These are phyloP conservation scores for Luzula sylvatica DNA, from an alignment of 176 grass and related monocot genomes.

Conservation along the genomic window DNA sequence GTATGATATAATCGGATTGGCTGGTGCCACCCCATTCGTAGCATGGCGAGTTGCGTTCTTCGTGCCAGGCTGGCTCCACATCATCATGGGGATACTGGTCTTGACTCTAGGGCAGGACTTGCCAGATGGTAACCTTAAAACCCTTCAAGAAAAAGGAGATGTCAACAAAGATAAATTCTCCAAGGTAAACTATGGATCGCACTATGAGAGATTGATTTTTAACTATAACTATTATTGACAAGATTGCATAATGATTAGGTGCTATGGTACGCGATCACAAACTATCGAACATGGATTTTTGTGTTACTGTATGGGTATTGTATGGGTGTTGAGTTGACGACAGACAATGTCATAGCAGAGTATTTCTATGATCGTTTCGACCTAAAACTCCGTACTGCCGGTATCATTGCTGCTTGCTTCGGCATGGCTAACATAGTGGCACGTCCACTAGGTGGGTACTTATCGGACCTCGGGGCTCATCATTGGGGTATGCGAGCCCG, in stretches of 20 bases:
- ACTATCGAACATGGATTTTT: slow-evolving; percentile 87
- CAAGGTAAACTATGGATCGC: slow-evolving; percentile 23
- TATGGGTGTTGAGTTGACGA: slow-evolving; percentile 93
- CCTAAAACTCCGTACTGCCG: slow-evolving; percentile 56
- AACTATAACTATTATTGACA: not conserved
- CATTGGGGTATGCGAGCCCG: slow-evolving; percentile 68
- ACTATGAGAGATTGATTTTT: not conserved
- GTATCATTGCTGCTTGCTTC: slow-evolving; percentile 76
- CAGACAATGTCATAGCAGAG: slow-evolving; percentile 83
- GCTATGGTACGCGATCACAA: slow-evolving; percentile 41
- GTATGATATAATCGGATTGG: slow-evolving; percentile 48
- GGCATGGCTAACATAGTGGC: slow-evolving; percentile 84
- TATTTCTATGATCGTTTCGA: slow-evolving; percentile 73
- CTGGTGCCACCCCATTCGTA: slow-evolving; percentile 35
- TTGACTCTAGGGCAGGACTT: slow-evolving; percentile 72
- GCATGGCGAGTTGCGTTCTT: slow-evolving; percentile 84
- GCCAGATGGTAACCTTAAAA: slow-evolving; percentile 59
- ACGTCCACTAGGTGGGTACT: slow-evolving; percentile 42
- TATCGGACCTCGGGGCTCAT: slow-evolving; percentile 42
- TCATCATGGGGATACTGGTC: slow-evolving; percentile 54
- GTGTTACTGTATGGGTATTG: slow-evolving; percentile 75
- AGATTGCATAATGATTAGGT: slow-evolving; percentile 13
- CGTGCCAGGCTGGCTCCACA: slow-evolving; percentile 48
- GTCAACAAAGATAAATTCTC: slow-evolving; percentile 64
- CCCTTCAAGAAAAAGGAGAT: slow-evolving; percentile 50